Evolutionary conservation across 164 flowering plant species (phyloP), one percentile per base, ranked within the genome.

Genomic region (Brasenia schreberi): DNA sequence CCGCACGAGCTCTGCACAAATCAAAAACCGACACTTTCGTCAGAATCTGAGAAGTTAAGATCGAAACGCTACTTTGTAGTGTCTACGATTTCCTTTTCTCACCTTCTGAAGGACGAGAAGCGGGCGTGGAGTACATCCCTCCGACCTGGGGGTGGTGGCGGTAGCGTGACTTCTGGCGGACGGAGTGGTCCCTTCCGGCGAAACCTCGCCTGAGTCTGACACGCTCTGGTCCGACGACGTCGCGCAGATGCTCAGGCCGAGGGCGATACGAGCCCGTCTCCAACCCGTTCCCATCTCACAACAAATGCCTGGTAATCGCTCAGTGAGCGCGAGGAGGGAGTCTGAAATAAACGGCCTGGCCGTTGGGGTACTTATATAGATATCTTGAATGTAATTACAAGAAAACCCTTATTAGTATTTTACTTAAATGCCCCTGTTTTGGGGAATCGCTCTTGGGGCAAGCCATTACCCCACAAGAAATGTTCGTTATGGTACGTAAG

Each of bases 231-330:
- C 63, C 17, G 60, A 58, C 19, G 19, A 7, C 63, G 63, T 61
- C 33, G 63, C 33, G 63, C 63, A 61, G 33, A 23, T 7, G 23
- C n/a, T 61, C 33, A 61, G 33, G 33, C 63, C 63, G 7, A 61
- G 63, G 63, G 63, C 63, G 19, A 61, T 61, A 2, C 33, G 19
- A 1, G 63, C 63, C 11, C 63, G 19, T 61, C 19, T 11, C 63
- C 63, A 61, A 18, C 63, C 63, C 63, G 63, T 23, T 61, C 63
- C 63, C 63, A 61, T 61, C 5, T 61, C 18, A 49, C 56, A 14
- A 9, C 10, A 49, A 49, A 9, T 9, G 16, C 56, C 56, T 49
- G 12, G 16, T 9, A 49, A 49, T 49, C 56, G 16, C 10, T 9
- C 56, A 33, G 56, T 3, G 12, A 49, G 56, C 16, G 9, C 4